These are phyloP conservation scores for Neopestalotiopsis rosae DNA, from an alignment of 2,329 filamentous ascomycete genomes.

Conservation along the genomic window DNA sequence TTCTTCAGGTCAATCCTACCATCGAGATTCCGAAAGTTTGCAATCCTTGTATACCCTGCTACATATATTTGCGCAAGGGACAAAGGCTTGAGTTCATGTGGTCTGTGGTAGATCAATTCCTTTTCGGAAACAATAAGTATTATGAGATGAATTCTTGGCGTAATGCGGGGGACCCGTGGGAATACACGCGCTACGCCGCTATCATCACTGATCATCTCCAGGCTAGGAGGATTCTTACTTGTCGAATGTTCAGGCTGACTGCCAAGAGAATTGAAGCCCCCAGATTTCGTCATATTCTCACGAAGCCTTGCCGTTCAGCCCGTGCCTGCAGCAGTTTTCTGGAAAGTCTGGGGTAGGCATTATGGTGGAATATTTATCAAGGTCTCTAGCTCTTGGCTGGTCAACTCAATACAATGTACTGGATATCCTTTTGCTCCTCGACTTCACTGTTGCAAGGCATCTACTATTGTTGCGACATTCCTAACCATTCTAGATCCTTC, in stretches of 20 bases:
- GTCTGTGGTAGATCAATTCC: neutral
- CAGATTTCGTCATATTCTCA: neutral
- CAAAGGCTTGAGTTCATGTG: neutral
- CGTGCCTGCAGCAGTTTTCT: neutral
- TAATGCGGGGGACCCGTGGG: neutral
- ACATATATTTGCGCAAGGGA: neutral
- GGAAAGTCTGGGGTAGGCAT: too few species aligned
- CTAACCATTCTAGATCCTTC: too few species aligned
- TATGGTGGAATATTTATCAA: too few species aligned
- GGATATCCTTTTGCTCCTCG: too few species aligned
- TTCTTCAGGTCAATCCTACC: neutral
- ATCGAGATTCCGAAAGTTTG: neutral
- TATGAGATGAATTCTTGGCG: neutral
- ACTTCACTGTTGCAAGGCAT: too few species aligned
- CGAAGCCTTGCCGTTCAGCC: neutral
- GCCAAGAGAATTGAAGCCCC: neutral
- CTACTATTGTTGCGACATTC: too few species aligned
- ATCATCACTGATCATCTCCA: neutral
- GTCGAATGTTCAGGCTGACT: neutral
- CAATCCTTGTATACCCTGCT: neutral
- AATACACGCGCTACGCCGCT: neutral
- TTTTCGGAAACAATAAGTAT: neutral
- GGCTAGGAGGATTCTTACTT: neutral
- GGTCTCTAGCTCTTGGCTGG: too few species aligned
- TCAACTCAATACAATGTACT: too few species aligned